A percentile compares a stretch with the other conserved stretches of the same genome.
These are phyloP conservation scores for Serendipita sp. DNA, from an alignment of 1,284 basidiomycete genomes.

Conservation along the genomic window DNA sequence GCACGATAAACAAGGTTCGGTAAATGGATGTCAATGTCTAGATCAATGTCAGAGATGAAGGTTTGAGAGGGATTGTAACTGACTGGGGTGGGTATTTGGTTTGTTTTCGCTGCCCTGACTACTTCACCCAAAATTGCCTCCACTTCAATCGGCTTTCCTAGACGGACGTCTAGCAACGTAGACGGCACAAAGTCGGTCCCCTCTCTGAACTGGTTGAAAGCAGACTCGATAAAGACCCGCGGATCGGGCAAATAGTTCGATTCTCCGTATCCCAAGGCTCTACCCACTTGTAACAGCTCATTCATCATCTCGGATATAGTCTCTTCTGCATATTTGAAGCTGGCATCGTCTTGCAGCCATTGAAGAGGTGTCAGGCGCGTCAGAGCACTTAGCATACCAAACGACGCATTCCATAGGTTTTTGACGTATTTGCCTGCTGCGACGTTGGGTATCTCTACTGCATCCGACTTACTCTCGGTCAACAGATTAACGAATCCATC, in stretches of 20 bases:
- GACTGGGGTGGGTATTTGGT: conserved; percentile 37
- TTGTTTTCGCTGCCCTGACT: conserved; percentile 34
- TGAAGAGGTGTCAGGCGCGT: neutral
- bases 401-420: conserved; percentile 34
- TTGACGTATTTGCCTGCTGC: conserved; percentile 47
- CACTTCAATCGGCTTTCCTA: conserved; percentile 44
- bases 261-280: conserved; percentile 20
- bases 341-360: neutral
- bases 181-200: conserved; percentile 33
- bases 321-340: neutral
- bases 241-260: conserved; percentile 21
- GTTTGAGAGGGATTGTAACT: conserved; percentile 17
- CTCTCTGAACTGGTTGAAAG: conserved; percentile 25
- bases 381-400: neutral
- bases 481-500: conserved; percentile 34
- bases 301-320: conserved; percentile 18
- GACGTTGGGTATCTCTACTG: conserved; percentile 40
- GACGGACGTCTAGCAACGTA: conserved; percentile 46
- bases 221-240: conserved; percentile 20
- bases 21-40: neutral
- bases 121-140: conserved; percentile 51
- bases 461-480: conserved; percentile 32
- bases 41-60: neutral
- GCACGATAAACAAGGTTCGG: neutral
- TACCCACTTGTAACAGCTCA: conserved; percentile 36